Evolutionary conservation across 176 grass and related monocot species (phyloP).

Genomic region (Carex littledalei): DNA sequence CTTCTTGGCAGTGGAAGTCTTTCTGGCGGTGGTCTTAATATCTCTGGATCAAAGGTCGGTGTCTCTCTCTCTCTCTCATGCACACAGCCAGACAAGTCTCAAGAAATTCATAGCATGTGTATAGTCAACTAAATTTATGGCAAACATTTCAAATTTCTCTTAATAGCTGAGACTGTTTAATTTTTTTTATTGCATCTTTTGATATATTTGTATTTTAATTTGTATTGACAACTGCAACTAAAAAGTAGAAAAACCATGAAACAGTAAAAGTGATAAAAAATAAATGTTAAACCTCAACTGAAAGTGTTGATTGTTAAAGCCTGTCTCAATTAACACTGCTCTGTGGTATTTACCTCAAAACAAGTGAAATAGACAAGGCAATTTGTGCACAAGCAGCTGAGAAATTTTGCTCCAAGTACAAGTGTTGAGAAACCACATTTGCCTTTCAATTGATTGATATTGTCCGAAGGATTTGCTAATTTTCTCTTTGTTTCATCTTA

Average conservation of each 20-base stretch:
- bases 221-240: neutral
- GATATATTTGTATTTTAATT: neutral
- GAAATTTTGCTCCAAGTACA: neutral
- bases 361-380: neutral
- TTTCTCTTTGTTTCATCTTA: neutral
- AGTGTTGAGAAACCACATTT: neutral
- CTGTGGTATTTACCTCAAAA: neutral
- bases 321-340: neutral
- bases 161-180: neutral
- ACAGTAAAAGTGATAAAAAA: neutral
- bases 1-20: constrained; percentile 87
- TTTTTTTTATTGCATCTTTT: neutral
- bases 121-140: neutral
- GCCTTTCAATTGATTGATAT: neutral
- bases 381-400: neutral
- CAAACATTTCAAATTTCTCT: neutral
- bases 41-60: constrained; percentile 72
- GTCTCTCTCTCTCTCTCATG: neutral
- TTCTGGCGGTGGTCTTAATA: constrained; percentile 74
- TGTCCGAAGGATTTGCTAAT: neutral
- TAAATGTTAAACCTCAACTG: neutral
- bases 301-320: neutral
- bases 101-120: neutral
- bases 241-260: neutral
- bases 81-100: neutral